A percentile compares a stretch with the other conserved stretches of the same genome.
Evolutionary conservation across 495 filamentous ascomycete genomes (phyloP).

Genomic region (Mycothermus thermophilus): DNA sequence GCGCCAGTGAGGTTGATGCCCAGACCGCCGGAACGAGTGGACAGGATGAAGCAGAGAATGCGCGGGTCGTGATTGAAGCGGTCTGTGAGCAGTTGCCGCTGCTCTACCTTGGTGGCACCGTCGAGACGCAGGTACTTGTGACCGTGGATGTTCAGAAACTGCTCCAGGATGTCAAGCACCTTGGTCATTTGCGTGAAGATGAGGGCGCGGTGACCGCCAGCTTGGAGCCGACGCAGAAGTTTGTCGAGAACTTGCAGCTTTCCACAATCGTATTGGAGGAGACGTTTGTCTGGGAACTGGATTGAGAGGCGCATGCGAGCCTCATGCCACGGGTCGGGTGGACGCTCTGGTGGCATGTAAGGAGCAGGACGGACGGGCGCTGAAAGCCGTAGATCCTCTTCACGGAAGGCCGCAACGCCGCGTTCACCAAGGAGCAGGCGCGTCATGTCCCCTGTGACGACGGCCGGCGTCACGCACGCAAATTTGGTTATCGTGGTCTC

Average conservation of each 20-base stretch:
- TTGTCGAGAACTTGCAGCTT: constrained; percentile 86
- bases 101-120: constrained; percentile 85
- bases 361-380: constrained; percentile 32
- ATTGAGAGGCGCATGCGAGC: constrained; percentile 84
- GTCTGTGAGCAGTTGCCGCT: constrained; percentile 89
- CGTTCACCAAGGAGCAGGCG: constrained; percentile 45
- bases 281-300: constrained; percentile 88
- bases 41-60: constrained; percentile 90
- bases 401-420: constrained; percentile 48
- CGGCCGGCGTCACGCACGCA: constrained; percentile 78
- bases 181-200: constrained; percentile 99
- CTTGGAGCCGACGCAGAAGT: constrained; percentile 74
- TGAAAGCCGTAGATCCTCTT: constrained; percentile 31
- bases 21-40: constrained; percentile 83
- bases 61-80: constrained; percentile 91
- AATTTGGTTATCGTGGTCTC: constrained; percentile 72
- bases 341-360: constrained; percentile 38
- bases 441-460: constrained; percentile 63
- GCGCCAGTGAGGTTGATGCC: constrained; percentile 96
- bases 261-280: constrained; percentile 95
- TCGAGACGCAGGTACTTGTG: constrained; percentile 88
- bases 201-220: constrained; percentile 79
- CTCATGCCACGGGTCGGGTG: constrained; percentile 78
- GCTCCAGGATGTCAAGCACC: constrained; percentile 92
- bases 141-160: constrained; percentile 95